Base-by-base conservation (phyloP, 106 monocot species). In the Dactylorhiza incarnata region DNA sequence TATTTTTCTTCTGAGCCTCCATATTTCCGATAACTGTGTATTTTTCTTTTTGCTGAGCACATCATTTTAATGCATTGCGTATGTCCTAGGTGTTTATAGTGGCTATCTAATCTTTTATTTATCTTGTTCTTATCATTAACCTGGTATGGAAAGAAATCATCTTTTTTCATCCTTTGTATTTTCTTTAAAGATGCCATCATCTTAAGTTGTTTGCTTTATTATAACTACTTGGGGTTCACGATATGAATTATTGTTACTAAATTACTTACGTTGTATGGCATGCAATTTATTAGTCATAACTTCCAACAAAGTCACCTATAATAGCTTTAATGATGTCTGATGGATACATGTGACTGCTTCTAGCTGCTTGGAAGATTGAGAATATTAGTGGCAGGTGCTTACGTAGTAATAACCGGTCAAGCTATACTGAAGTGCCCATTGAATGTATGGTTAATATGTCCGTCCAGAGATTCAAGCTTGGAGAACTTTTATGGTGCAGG, bases 401-500 rank as follows among this genome's bases (percentile, higher is more conserved):
- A 48, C n/a, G 46, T 4, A 48, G 71, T 71, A 20, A 20, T 48
- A 72, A 12, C 3, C 15, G 11, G 48, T 48, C 49, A 9, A 72
- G 49, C 49, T 11, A 16, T 49, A 49, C 48, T 49, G 72, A 49
- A 72, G 72, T 49, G 49, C 48, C 72, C 23, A 22, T 9, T 72
- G 72, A 72, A 49, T 20, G 22, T 20, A 72, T 72, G 72, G 23
- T 16, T 72, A 72, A 72, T 48, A 19, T 72, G 72, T 72, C 49
- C 1, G 72, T 10, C 2, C 8, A 72, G 23, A 16, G 49, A 11
- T 49, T 72, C 72, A 48, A 49, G 22, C 23, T 15, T 49, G 72
- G 72, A 8, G 72, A 72, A 49, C 16, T 49, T 72, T 19, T 49
- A 23, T 72, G 72, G 72, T 49, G 19, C 9, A 72, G 48, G 72